These are phyloP conservation scores for Marasmius oreades DNA, from an alignment of 1,284 basidiomycete genomes.

Conservation along the genomic window DNA sequence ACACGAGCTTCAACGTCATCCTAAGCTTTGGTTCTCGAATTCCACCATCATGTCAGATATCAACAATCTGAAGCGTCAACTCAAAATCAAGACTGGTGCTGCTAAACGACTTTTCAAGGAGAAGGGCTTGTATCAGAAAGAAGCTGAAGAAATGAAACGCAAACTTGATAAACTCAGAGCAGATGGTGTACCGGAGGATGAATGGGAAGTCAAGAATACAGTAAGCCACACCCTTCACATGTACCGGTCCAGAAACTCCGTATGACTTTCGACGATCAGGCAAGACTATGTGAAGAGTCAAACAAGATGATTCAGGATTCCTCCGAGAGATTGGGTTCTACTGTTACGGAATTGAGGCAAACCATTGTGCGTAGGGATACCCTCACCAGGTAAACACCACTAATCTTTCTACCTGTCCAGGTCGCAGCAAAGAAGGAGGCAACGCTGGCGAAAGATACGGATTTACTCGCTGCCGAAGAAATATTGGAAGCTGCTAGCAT, in stretches of 20 bases:
- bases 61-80: slow-evolving; percentile 53
- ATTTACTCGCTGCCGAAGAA: slow-evolving; percentile 57
- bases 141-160: slow-evolving; percentile 56
- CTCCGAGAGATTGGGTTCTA: slow-evolving; percentile 54
- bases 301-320: slow-evolving; percentile 79
- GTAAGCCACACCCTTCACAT: slow-evolving; percentile 45
- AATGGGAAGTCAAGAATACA: slow-evolving; percentile 79
- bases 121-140: slow-evolving; percentile 63
- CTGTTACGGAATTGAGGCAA: slow-evolving; percentile 61
- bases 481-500: slow-evolving; percentile 46
- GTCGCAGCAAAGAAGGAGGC: slow-evolving; percentile 46
- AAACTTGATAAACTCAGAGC: slow-evolving; percentile 64
- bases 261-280: slow-evolving; percentile 36
- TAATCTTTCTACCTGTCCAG: slow-evolving; percentile 26
- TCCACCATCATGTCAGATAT: slow-evolving; percentile 41
- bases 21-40: slow-evolving; percentile 6
- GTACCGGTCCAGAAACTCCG: neutral
- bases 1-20: neutral
- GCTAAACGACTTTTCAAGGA: slow-evolving; percentile 76
- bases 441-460: slow-evolving; percentile 46
- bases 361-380: slow-evolving; percentile 57
- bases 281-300: slow-evolving; percentile 73
- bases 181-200: slow-evolving; percentile 53
- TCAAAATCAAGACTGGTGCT: slow-evolving; percentile 79
- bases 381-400: slow-evolving; percentile 6